Evolutionary conservation across 352 stramenopile species (phyloP), one percentile per base, ranked within the genome.

Genomic region (Blastocystis sp.): DNA sequence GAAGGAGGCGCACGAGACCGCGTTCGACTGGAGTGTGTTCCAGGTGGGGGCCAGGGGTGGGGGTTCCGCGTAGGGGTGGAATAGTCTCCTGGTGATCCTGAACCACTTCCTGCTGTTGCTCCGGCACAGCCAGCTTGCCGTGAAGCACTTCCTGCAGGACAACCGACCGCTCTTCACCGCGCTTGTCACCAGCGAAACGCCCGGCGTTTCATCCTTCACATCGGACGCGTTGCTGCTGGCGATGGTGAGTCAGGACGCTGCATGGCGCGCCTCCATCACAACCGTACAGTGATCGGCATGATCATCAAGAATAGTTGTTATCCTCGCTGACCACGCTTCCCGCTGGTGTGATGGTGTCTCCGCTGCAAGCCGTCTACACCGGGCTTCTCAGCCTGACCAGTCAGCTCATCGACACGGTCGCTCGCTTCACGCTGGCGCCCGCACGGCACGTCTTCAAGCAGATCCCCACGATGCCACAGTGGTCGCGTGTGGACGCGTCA

Each of bases 11-110:
- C 10, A 69, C 21, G 23, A 53, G 9, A 17, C 65, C 23, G 11
- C 65, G 9, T 76, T 76, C 43, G 65, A 76, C 43, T 76, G 65
- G 65, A 38, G 52, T 28, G 19, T 38, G 9, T 76, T 76, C 43
- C 65, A 76, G n/a, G 62, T 69, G 10, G n/a, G 7, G 10, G 21
- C 62, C 7, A 11, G 9, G 10, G n/a, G 17, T 7, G 9, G 10
- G n/a, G 17, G 10, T 69, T 23, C 21, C 34, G 10, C 7, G 7
- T 69, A 69, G 62, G 23, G 38, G 23, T 9, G 43, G 9, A 14
- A 53, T 17, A 9, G 7, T n/a, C 43, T 76, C 3, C 43, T 76
- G 4, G 23, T 76, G 9, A 53, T 53, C 43, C 65, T 76, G 23
- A 38, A 76, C 1, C 7, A 21, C n/a, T 76, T 76, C 65, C 65